Evolutionary conservation across 2,329 filamentous ascomycete genomes (phyloP).

Genomic region (Diaporthe aspalathi): DNA sequence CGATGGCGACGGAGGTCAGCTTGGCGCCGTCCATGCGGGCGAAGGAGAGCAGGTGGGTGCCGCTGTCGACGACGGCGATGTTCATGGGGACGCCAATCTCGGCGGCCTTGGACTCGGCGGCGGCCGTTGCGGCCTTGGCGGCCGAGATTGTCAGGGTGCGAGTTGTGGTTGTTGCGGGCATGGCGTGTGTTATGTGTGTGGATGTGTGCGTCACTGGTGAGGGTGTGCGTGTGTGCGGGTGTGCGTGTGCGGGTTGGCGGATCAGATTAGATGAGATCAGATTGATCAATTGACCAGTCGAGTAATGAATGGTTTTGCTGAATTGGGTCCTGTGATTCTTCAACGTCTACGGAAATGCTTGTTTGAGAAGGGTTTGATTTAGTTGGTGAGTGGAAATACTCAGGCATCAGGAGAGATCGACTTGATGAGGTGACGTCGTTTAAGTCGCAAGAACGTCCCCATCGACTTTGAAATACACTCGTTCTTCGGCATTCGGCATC

Average conservation of each 20-base stretch:
- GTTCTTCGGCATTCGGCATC: slow-evolving; percentile 25
- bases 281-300: not conserved
- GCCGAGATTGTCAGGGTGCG: slow-evolving; percentile 29
- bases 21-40: slow-evolving; percentile 33
- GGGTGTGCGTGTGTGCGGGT: not conserved
- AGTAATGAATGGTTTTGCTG: not conserved
- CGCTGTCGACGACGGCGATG: slow-evolving; percentile 32
- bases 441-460: not conserved
- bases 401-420: not conserved
- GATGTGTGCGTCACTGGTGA: too few relatives aligned
- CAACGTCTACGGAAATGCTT: not conserved
- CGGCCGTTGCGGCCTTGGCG: slow-evolving; percentile 22
- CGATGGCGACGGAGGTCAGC: slow-evolving; percentile 29
- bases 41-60: slow-evolving; percentile 30
- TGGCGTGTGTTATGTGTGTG: not conserved
- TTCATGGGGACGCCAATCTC: slow-evolving; percentile 33
- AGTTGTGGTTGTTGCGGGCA: slow-evolving; percentile 24
- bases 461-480: not conserved
- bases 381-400: not conserved
- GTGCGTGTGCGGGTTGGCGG: too few relatives aligned
- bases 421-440: slow-evolving; percentile 19
- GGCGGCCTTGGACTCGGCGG: slow-evolving; percentile 29
- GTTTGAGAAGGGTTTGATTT: not conserved
- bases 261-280: not conserved
- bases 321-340: not conserved